phyloP scores from a whole-genome alignment of 1,284 basidiomycete genomes.

The Athelia psychrophila region DNA sequence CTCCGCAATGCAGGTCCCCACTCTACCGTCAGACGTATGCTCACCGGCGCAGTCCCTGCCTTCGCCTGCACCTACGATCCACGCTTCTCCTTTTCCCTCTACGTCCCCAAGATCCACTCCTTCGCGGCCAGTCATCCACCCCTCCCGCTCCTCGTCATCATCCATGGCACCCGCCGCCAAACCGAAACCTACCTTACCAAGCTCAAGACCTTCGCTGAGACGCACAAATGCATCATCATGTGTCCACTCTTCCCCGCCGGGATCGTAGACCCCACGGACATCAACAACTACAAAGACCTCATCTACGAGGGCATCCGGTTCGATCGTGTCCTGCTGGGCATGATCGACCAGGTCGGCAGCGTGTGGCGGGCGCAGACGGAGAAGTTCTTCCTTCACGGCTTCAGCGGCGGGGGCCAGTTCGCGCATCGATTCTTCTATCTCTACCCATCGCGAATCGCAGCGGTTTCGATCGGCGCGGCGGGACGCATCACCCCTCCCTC shows the following conservation, averaged over 20 bases:
- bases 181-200: constrained; percentile 10
- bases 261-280: constrained; percentile 17
- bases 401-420: constrained; percentile 24
- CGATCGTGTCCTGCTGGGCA: constrained; percentile 18
- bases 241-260: constrained; percentile 23
- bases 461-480: constrained; percentile 21
- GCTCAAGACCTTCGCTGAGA: constrained; percentile 15
- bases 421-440: constrained; percentile 23
- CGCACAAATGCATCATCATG: constrained; percentile 13
- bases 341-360: constrained; percentile 18
- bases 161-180: constrained; percentile 20
- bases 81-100: constrained; percentile 20
- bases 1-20: too few relatives aligned
- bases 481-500: constrained; percentile 18
- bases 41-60: constrained; percentile 16
- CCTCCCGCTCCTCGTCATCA: constrained; percentile 18
- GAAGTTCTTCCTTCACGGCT: constrained; percentile 20
- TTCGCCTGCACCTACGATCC: constrained; percentile 18
- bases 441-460: constrained; percentile 15
- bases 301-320: constrained; percentile 19
- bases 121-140: constrained; percentile 9
- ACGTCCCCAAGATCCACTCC: constrained; percentile 13
- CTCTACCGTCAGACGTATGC: constrained; percentile 8
- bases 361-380: constrained; percentile 16
- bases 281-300: constrained; percentile 19